phyloP scores from a whole-genome alignment of 139 green algal species.

The Mychonastes homosphaera region DNA sequence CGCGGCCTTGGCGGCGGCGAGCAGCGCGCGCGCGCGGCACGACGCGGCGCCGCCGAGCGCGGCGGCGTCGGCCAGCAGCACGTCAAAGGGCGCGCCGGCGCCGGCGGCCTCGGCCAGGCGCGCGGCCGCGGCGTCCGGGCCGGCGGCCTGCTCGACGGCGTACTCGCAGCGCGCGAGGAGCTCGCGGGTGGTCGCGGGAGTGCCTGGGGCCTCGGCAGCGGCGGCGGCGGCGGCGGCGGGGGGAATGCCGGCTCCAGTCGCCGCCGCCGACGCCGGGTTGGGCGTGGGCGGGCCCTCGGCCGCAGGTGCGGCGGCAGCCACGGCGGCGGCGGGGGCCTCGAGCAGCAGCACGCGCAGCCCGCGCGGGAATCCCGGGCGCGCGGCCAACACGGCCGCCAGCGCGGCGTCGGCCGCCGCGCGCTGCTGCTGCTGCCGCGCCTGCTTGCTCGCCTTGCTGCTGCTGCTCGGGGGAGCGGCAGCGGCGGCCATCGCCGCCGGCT shows the following conservation, averaged over 20 bases:
- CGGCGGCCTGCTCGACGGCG: not conserved
- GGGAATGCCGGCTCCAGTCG: too few relatives aligned
- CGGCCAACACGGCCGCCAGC: too few relatives aligned
- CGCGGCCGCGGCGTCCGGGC: too few relatives aligned
- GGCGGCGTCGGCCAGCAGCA: slow-evolving; percentile 16
- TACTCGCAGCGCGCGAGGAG: not conserved
- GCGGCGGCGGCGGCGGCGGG: not conserved
- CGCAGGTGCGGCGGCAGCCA: not conserved
- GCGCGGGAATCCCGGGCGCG: slow-evolving; percentile 6
- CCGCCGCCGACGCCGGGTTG: too few relatives aligned
- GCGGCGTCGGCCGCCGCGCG: too few relatives aligned
- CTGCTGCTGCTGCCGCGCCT: too few relatives aligned
- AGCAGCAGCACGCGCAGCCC: slow-evolving; percentile 15
- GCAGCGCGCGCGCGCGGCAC: slow-evolving; percentile 5
- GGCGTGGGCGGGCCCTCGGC: not conserved
- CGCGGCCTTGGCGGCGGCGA: slow-evolving; percentile 19
- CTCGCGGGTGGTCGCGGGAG: not conserved
- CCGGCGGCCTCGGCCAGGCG: too few relatives aligned
- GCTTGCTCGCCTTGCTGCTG: too few relatives aligned
- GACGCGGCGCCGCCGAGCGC: not conserved
- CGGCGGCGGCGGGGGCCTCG: not conserved
- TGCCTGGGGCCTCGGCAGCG: not conserved
- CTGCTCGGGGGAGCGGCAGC: too few relatives aligned
- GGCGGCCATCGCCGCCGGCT: too few relatives aligned
- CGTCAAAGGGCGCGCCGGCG: slow-evolving; percentile 6